A percentile compares a stretch with the other conserved stretches of the same genome.
phyloP scores from a whole-genome alignment of 441 rosid genomes.

The Melastoma candidum region DNA sequence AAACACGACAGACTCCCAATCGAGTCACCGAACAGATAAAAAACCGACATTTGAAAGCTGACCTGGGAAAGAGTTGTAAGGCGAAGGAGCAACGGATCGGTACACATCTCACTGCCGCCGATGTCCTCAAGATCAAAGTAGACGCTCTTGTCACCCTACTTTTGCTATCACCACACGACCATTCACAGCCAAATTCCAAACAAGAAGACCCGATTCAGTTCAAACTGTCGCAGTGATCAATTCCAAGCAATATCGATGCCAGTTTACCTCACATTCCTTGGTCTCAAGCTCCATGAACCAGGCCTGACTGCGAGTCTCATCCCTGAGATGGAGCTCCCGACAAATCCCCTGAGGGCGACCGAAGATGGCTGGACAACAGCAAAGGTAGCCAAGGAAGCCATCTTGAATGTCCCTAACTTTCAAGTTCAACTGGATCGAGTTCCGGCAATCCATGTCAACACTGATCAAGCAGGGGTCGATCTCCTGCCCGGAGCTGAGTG shows the following conservation, averaged over 20 bases:
- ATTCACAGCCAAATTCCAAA: conserved; percentile 21
- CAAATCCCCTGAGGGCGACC: not conserved
- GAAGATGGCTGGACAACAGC: not conserved
- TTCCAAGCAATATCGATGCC: not conserved
- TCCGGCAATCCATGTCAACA: too few species aligned
- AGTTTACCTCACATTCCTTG: not conserved
- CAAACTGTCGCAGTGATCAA: too few species aligned
- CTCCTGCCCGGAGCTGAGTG: too few species aligned
- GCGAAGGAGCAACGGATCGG: conserved; percentile 98
- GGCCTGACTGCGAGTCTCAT: conserved; percentile 2
- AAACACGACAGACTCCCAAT: not conserved
- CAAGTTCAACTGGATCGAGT: too few species aligned
- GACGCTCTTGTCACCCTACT: conserved; percentile 94
- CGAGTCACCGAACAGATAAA: not conserved
- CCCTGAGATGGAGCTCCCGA: not conserved
- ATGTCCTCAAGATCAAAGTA: conserved; percentile 94
- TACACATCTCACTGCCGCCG: conserved; percentile 93
- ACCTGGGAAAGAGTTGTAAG: conserved; percentile 58
- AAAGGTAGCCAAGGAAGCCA: conserved; percentile 6
- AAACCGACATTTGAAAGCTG: conserved; percentile 34
- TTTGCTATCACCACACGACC: conserved; percentile 60
- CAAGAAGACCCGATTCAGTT: not conserved
- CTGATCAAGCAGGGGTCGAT: too few species aligned
- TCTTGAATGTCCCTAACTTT: not conserved
- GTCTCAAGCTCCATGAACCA: not conserved